Evolutionary conservation across 306 rosid genomes (phyloP), one percentile per base, ranked within the genome.

Genomic region (Hippophae gyantsensis): DNA sequence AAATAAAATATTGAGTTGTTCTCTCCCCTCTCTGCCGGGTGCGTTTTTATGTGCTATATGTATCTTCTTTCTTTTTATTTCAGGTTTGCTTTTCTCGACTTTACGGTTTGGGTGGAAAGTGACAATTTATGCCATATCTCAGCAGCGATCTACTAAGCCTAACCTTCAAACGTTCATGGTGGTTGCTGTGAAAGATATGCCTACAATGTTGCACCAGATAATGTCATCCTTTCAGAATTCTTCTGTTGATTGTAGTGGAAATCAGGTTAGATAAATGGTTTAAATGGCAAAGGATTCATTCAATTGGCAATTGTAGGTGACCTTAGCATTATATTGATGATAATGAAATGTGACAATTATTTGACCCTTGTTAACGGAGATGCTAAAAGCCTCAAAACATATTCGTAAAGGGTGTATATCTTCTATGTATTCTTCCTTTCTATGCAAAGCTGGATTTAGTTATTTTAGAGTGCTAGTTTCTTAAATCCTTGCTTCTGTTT

Each of bases 51-150:
- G 6, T 59, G 53, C 44, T 70, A 48, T 46, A 38, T 60, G n/a
- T 5, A 41, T 32, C 46, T 56, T 14, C 43, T 11, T 63, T 50
- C 7, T 9, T 12, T 32, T 43, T 62, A 72, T 74, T 70, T 67
- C 88, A 92, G 98, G 72, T 79, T 65, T 87, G 63, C 87, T 92
- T 63, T 79, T 87, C 79, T 71, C 93, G 0, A 85, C 73, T 72
- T 87, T 83, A 45, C 89, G 96, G 60, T 79, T 81, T 65, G 96
- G 98, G 47, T 92, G 98, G 98, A 92, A 83, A 79, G 78, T 81
- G 86, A 81, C 58, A 65, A 75, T 92, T 56, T 70, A 82, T 74
- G 85, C 82, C 74, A 79, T 92, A 71, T 87, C 95, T 64, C 75
- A 70, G 69, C 78, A 80, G 43, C 67, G 86, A 27, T 74, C 87